Percentiles rank a stretch among this genome's conserved stretches.
Conservation (phyloP, 768 basidiomycete genomes). For the Rhizopogon roseolus region DNA sequence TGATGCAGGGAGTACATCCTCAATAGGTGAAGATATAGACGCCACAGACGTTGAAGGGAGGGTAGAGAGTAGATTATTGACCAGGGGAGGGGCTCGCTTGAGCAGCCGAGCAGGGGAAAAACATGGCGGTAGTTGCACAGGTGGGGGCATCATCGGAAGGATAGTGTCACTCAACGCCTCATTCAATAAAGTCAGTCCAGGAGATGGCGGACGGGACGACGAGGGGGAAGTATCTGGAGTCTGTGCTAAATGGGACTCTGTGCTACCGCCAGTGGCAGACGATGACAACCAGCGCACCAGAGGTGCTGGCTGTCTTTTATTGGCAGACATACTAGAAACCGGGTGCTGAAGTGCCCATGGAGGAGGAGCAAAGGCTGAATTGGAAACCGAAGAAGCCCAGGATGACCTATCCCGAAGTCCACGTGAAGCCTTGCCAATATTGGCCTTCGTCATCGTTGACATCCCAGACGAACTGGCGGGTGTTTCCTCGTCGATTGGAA, state of each 20-base stretch:
- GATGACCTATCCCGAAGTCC: not conserved
- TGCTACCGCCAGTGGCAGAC: not conserved
- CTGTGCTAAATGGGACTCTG: not conserved
- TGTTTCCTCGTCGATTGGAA: not conserved
- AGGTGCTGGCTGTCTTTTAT: conserved; percentile 1
- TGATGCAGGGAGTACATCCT: conserved; percentile 1
- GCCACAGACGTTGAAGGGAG: conserved; percentile 62
- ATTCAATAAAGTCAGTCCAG: conserved; percentile 34
- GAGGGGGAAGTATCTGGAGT: conserved; percentile 3
- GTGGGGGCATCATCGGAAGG: conserved; percentile 37
- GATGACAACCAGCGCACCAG: conserved; percentile 1
- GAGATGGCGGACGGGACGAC: conserved; percentile 29
- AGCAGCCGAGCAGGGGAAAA: conserved; percentile 29
- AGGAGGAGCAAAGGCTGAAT: not conserved
- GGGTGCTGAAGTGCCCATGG: not conserved
- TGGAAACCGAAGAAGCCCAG: not conserved
- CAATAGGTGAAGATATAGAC: conserved; percentile 18
- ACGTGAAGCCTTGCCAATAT: conserved; percentile 1
- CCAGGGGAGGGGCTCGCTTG: conserved; percentile 43
- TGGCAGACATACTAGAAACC: not conserved
- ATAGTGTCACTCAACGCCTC: conserved; percentile 42
- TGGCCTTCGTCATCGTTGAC: not conserved
- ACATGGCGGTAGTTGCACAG: conserved; percentile 35
- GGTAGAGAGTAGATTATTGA: conserved; percentile 53
- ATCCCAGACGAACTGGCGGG: not conserved